Percentiles rank a stretch among this genome's conserved stretches.
Conservation (phyloP, 2,329 filamentous ascomycete species). For the Boeremia lycopersici region DNA sequence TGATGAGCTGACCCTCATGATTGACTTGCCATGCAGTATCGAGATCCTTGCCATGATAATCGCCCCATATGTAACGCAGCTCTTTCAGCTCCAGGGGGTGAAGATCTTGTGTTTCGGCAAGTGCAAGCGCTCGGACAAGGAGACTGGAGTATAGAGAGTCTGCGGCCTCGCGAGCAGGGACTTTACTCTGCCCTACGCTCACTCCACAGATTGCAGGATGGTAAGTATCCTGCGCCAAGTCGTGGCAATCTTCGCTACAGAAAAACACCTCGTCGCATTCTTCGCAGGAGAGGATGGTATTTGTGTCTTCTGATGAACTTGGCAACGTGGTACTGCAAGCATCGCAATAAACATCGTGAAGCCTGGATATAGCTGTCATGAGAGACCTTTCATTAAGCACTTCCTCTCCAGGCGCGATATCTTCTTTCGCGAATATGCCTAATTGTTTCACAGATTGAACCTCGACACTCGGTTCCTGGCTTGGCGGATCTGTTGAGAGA, state of each 20-base stretch:
- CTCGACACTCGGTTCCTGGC: conserved; percentile 55
- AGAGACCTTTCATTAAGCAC: conserved; percentile 84
- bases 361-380: conserved; percentile 84
- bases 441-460: conserved; percentile 72
- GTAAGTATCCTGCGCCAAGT: conserved; percentile 61
- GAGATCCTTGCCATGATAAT: conserved; percentile 54
- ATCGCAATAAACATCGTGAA: conserved; percentile 87
- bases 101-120: conserved; percentile 63
- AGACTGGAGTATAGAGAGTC: conserved; percentile 66
- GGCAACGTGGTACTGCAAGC: conserved; percentile 81
- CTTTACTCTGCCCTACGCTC: conserved; percentile 61
- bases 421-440: conserved; percentile 84
- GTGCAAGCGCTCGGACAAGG: conserved; percentile 63
- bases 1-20: conserved; percentile 14
- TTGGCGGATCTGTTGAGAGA: conserved; percentile 48
- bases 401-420: conserved; percentile 76
- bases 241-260: conserved; percentile 63
- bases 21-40: conserved; percentile 27
- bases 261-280: conserved; percentile 65
- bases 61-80: conserved; percentile 69
- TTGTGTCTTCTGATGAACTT: conserved; percentile 14
- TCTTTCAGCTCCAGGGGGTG: conserved; percentile 66
- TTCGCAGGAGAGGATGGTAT: conserved; percentile 54
- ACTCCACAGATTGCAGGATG: conserved; percentile 64
- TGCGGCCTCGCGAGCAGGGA: conserved; percentile 62